These are phyloP conservation scores for Periconia macrospinosa DNA, from an alignment of 2,329 filamentous ascomycete species.

Conservation along the genomic window DNA sequence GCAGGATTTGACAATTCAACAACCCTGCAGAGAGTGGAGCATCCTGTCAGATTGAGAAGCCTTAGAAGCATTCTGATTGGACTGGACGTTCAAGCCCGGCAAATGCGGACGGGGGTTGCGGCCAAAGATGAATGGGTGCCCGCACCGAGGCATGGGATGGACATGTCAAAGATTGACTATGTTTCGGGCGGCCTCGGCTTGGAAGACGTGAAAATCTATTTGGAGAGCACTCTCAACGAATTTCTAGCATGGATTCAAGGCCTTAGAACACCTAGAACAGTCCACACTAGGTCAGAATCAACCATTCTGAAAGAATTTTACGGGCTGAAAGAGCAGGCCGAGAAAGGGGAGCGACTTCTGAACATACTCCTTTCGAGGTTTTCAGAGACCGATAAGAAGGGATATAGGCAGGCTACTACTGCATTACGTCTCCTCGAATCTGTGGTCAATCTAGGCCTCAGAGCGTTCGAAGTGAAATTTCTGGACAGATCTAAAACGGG, in stretches of 20 bases:
- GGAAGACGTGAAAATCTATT: not conserved
- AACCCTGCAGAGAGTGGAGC: not conserved
- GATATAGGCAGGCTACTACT: not conserved
- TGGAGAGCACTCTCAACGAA: not conserved
- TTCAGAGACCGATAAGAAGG: not conserved
- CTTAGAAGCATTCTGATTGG: constrained; percentile 3
- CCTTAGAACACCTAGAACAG: not conserved
- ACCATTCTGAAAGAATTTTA: not conserved
- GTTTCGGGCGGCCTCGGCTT: not conserved
- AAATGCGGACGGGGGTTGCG: not conserved
- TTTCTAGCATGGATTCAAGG: not conserved
- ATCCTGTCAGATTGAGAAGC: constrained; percentile 5
- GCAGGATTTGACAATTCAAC: not conserved
- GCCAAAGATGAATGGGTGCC: not conserved
- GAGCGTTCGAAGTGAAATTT: not conserved
- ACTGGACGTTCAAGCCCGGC: constrained; percentile 4
- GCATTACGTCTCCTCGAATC: not conserved
- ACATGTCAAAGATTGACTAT: not conserved
- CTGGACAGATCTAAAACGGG: not conserved
- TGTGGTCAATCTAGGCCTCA: not conserved
- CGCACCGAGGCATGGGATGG: not conserved
- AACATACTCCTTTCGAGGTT: not conserved
- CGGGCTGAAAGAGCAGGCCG: not conserved
- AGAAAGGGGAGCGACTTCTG: not conserved
- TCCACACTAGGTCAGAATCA: not conserved